Conservation (phyloP, 345 rosid species). For the Citrus trifoliata region DNA sequence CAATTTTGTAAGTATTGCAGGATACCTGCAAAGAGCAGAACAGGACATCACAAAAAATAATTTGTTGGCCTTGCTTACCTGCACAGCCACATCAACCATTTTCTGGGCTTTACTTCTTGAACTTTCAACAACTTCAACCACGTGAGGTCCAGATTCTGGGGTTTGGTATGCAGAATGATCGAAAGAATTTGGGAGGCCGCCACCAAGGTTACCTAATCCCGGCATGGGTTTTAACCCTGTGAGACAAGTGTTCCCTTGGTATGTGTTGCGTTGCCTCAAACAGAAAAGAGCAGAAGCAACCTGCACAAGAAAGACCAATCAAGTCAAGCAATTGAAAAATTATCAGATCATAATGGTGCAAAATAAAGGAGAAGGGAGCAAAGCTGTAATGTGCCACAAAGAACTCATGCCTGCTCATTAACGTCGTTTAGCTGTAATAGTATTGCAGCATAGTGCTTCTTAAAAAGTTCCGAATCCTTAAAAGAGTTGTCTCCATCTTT, state of each 20-base stretch:
- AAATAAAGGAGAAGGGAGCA: slow-evolving; percentile 11
- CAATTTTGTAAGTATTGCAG: neutral
- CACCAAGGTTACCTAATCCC: slow-evolving; percentile 40
- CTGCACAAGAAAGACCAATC: slow-evolving; percentile 31
- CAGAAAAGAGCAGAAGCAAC: slow-evolving; percentile 68
- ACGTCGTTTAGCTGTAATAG: slow-evolving; percentile 63
- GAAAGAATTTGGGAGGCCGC: slow-evolving; percentile 30
- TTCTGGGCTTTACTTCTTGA: slow-evolving; percentile 62
- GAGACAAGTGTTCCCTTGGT: slow-evolving; percentile 44
- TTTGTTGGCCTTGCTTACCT: slow-evolving; percentile 33
- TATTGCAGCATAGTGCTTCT: slow-evolving; percentile 81
- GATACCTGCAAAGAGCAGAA: neutral
- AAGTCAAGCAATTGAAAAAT: slow-evolving; percentile 6
- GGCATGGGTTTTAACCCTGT: slow-evolving; percentile 25
- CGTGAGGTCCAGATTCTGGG: slow-evolving; percentile 53
- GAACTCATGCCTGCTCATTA: slow-evolving; percentile 66
- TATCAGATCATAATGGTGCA: neutral
- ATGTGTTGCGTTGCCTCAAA: slow-evolving; percentile 78
- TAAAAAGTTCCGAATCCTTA: slow-evolving; percentile 64
- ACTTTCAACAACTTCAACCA: slow-evolving; percentile 66
- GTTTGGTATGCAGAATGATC: slow-evolving; percentile 42
- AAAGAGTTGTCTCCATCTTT: slow-evolving; percentile 47
- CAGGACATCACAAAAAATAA: neutral
- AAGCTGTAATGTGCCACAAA: slow-evolving; percentile 12
- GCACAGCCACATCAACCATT: slow-evolving; percentile 67